phyloP scores from a whole-genome alignment of 768 basidiomycete genomes.

The Boletus rufocinnamomeus region DNA sequence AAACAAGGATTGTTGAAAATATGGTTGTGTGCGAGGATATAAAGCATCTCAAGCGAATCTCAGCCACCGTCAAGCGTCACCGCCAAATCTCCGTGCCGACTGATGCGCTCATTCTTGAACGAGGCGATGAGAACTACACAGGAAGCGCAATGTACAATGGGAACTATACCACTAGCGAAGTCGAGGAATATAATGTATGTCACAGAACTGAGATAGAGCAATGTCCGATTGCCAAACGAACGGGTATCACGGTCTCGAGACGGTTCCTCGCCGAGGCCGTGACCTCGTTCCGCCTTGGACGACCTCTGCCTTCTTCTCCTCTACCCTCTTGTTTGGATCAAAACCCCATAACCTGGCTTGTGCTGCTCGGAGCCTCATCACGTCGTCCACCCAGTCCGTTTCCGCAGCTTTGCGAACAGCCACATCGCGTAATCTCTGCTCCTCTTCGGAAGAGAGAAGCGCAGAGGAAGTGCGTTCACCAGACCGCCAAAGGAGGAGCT shows the following conservation, averaged over 20 bases:
- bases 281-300: slow-evolving; percentile 32
- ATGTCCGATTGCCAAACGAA: neutral
- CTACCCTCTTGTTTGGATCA: slow-evolving; percentile 30
- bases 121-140: slow-evolving; percentile 3
- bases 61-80: slow-evolving; percentile 10
- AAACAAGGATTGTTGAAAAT: neutral
- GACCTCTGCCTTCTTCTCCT: slow-evolving; percentile 27
- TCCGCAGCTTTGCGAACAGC: slow-evolving; percentile 51
- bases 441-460: slow-evolving; percentile 55
- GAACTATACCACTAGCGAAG: neutral
- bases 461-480: slow-evolving; percentile 54
- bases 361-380: slow-evolving; percentile 43
- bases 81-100: neutral
- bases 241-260: slow-evolving; percentile 20
- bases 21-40: neutral
- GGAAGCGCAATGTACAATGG: slow-evolving; percentile 5
- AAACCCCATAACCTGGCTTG: slow-evolving; percentile 42
- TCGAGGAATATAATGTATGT: neutral
- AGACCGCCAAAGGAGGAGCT: slow-evolving; percentile 72
- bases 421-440: slow-evolving; percentile 52
- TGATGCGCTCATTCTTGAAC: neutral
- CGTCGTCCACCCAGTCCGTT: slow-evolving; percentile 71
- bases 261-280: slow-evolving; percentile 27
- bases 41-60: neutral
- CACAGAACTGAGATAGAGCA: slow-evolving; percentile 14